Evolutionary conservation across 148 eudicot genomes (phyloP), one percentile per base, ranked within the genome.

Genomic region (Camellia sinensis): DNA sequence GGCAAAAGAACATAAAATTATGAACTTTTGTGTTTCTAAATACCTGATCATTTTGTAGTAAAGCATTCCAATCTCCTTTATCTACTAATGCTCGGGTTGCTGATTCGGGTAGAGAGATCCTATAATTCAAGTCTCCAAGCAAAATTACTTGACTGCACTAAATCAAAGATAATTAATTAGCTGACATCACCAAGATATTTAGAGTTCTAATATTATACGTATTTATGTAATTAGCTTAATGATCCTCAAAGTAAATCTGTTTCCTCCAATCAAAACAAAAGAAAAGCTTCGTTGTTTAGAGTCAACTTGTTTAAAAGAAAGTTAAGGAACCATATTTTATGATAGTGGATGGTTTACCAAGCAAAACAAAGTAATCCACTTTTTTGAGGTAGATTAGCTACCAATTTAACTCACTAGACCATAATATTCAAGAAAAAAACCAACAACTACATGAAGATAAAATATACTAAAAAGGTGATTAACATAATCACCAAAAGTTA

Each of bases 51-150:
- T 84, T 67, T 73, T 87, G 57, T 22, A 87, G 43, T 29, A 84
- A 68, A 13, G 56, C 37, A 37, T 70, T 72, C 87, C 87, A 87
- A 29, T 84, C 78, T 56, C 72, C 79, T 48, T 41, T 63, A 18
- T 67, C 57, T 37, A 80, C 82, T 56, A 87, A 74, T 45, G 43
- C 61, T 70, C 89, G 69, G 15, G 84, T 87, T 10, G 69, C 77
- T 37, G 63, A 1, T 64, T 82, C 83, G 14, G 87, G 85, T 37
- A 84, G 45, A 22, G 85, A 84, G 57, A 86, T 88, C 56, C 89
- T 74, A 79, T 88, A 88, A 53, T 88, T 88, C 80, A 88, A 86
- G 73, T 88, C 91, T 69, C 91, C 91, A 18, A 88, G 82, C 60
- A 81, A 72, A 48, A 88, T 81, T 68, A 88, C 79, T 45, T 83